Percentiles rank a stretch among this genome's conserved stretches.
phyloP scores from a whole-genome alignment of 2,329 filamentous ascomycete species.

The Lasiodiplodia hormozganensis region DNA sequence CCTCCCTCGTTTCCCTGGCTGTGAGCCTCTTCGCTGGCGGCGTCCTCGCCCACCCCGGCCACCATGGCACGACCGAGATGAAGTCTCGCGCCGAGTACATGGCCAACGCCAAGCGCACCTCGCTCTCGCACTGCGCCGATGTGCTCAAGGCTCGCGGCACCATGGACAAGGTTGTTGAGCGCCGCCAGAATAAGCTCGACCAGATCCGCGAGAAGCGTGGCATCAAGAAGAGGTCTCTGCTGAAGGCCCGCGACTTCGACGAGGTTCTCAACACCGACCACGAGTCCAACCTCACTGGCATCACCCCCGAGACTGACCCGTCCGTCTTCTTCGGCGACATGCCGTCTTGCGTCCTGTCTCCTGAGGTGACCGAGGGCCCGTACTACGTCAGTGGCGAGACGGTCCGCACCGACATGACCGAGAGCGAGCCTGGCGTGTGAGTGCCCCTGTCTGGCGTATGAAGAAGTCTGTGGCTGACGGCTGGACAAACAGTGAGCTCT shows the following conservation, averaged over 20 bases:
- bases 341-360: constrained; percentile 40
- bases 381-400: constrained; percentile 59
- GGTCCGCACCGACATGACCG: constrained; percentile 56
- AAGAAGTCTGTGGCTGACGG: constrained; percentile 47
- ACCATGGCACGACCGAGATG: constrained; percentile 41
- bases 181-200: constrained; percentile 44
- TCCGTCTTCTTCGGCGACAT: constrained; percentile 40
- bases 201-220: constrained; percentile 24
- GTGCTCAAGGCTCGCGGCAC: constrained; percentile 49
- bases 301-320: constrained; percentile 36
- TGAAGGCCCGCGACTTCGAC: constrained; percentile 24
- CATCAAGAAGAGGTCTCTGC: constrained; percentile 23
- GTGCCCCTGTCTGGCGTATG: neutral
- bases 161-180: constrained; percentile 49
- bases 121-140: constrained; percentile 49
- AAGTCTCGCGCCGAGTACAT: constrained; percentile 46
- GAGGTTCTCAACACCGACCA: constrained; percentile 36
- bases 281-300: constrained; percentile 41
- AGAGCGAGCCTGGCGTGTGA: constrained; percentile 51
- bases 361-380: constrained; percentile 43
- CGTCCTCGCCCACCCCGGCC: constrained; percentile 42
- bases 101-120: constrained; percentile 23
- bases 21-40: constrained; percentile 20
- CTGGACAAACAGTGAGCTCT: constrained; percentile 35
- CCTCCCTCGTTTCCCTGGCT: constrained; percentile 18